These are phyloP conservation scores for Kalmusia sp. DNA, from an alignment of 2,329 filamentous ascomycete genomes.

Conservation along the genomic window DNA sequence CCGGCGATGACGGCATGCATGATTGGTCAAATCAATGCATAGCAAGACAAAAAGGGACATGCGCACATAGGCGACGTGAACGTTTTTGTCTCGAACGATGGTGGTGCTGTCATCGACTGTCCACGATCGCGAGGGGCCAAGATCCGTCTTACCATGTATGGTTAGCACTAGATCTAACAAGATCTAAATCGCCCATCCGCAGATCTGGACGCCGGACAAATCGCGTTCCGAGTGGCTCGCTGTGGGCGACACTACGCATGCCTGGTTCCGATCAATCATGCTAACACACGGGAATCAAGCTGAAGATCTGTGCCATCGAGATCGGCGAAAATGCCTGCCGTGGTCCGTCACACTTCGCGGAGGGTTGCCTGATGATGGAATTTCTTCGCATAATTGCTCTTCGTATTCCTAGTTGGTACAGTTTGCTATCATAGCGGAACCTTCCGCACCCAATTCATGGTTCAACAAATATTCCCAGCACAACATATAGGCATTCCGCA, in stretches of 20 bases:
- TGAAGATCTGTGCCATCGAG: too few species aligned
- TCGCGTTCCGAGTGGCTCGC: background rate
- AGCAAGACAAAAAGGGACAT: slow-evolving; percentile 24
- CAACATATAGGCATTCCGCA: too few species aligned
- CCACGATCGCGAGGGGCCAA: slow-evolving; percentile 34
- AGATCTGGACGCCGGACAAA: slow-evolving; percentile 19
- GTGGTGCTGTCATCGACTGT: slow-evolving; percentile 33
- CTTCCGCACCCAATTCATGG: too few species aligned
- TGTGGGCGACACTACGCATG: background rate
- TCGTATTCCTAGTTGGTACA: too few species aligned
- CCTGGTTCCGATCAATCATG: background rate
- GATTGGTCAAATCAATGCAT: slow-evolving; percentile 33
- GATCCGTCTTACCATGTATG: slow-evolving; percentile 19
- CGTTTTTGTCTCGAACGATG: slow-evolving; percentile 26
- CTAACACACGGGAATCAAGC: too few species aligned
- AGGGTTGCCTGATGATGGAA: too few species aligned
- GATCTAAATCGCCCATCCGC: background rate
- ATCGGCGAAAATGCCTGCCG: background rate
- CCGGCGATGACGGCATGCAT: slow-evolving; percentile 21
- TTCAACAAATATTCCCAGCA: too few species aligned
- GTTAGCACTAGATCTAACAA: slow-evolving; percentile 19
- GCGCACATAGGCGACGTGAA: slow-evolving; percentile 17
- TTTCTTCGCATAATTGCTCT: too few species aligned
- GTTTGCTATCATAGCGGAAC: too few species aligned
- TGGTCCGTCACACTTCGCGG: background rate